Evolutionary conservation across 2,329 filamentous ascomycete species (phyloP).

Genomic region (Piedraia hortae): DNA sequence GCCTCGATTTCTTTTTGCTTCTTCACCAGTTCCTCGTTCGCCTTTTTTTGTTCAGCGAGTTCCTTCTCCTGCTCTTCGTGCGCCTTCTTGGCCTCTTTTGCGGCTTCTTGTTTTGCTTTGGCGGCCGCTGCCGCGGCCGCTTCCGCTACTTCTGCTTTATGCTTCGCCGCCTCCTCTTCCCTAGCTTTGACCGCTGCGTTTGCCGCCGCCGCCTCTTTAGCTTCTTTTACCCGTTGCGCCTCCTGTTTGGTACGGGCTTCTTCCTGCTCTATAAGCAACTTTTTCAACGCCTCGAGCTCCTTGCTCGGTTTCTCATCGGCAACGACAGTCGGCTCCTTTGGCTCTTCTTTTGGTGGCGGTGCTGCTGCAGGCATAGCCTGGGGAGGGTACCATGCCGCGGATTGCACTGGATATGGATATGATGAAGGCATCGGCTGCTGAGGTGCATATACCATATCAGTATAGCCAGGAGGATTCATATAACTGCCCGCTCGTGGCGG

Average conservation of each 20-base stretch:
- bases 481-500: slow-evolving; percentile 9
- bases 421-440: slow-evolving; percentile 6
- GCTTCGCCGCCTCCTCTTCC: no score
- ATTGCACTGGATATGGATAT: not conserved
- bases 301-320: slow-evolving; percentile 5
- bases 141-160: slow-evolving; percentile 15
- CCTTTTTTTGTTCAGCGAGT: slow-evolving; percentile 25
- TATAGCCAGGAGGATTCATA: slow-evolving; percentile 6
- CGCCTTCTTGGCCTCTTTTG: slow-evolving; percentile 22
- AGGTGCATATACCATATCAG: slow-evolving; percentile 4
- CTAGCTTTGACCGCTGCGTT: slow-evolving; percentile 17
- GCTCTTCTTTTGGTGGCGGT: slow-evolving; percentile 5
- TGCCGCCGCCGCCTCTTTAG: slow-evolving; percentile 13
- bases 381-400: slow-evolving; percentile 1
- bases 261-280: slow-evolving; percentile 17
- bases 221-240: slow-evolving; percentile 18
- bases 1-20: slow-evolving; percentile 21
- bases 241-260: slow-evolving; percentile 15
- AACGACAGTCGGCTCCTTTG: slow-evolving; percentile 3
- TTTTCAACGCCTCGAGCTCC: slow-evolving; percentile 12
- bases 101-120: slow-evolving; percentile 12
- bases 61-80: slow-evolving; percentile 22
- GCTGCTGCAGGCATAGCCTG: slow-evolving; percentile 2
- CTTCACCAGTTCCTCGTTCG: slow-evolving; percentile 23
- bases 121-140: slow-evolving; percentile 18